Evolutionary conservation across 345 rosid species (phyloP), one percentile per base, ranked within the genome.

Genomic region (Corchorus capsularis): DNA sequence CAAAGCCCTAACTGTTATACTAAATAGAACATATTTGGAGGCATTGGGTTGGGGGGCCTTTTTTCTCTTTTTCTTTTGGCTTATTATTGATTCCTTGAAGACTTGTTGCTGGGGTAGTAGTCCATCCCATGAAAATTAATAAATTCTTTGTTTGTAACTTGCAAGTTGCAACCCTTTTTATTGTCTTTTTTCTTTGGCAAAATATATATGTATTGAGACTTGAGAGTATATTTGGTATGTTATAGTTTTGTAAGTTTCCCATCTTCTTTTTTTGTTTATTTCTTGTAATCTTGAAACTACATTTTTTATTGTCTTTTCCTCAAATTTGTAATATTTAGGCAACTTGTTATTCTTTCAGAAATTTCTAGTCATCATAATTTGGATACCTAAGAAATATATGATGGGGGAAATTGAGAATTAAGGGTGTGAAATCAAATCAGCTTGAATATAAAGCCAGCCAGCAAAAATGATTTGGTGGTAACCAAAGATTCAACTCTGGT

Each of bases 71-170:
- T 6, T 34, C 43, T 61, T 61, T 61, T 13, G 65, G 43, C 43
- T 34, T 34, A 61, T 61, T 32, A 61, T 61, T 61, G 62, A 61
- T 61, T 32, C 65, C 65, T 61, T 61, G 65, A 14, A 60, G 5
- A 0, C 17, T 4, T 27, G 43, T 3, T 27, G 6, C 43, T 39
- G 17, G 12, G 35, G 4, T 22, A 1, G 27, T 27, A 27, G n/a
- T n/a, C n/a, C 37, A 11, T 59, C 35, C 63, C 63, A 59, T 59
- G 63, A 59, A 27, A 57, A 6, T 22, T 22, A 4, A 57, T 10
- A 3, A 6, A 20, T 57, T 27, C 62, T 43, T 45, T 11, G 8
- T 12, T 27, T 65, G 32, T 22, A 45, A 60, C 8, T 60, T 43
- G 15, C 11, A 45, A 60, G 3, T 60, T 43, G 15, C 11, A 65